Evolutionary conservation across 148 eudicot species (phyloP), one percentile per base, ranked within the genome.

Genomic region (Linanthus parryae): DNA sequence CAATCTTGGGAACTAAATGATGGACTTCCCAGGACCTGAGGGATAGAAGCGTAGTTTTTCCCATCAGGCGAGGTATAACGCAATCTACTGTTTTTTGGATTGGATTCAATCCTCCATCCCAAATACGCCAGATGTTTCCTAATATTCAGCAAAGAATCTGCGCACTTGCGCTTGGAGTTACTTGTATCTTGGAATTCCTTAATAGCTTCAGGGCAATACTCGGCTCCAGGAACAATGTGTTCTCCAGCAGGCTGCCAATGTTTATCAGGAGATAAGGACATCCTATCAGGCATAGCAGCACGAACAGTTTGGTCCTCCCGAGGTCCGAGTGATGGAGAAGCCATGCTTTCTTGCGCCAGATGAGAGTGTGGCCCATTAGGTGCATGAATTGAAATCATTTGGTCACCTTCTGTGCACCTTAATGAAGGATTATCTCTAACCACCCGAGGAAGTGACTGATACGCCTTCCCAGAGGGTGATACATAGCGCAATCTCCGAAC

Each of bases 91-190:
- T n/a, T n/a, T n/a, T n/a, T n/a, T n/a, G n/a, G n/a, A n/a, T n/a
- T n/a, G 41, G 5, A 48, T 55, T 84, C 85, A 46, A 84, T 40
- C 66, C 63, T 80, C 87, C 94, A 92, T 31, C 85, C 90, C 58
- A 88, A 17, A 57, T 42, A 73, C 12, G 61, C 26, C 31, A 92
- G 69, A 78, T 92, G 91, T 42, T 67, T 64, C 63, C 80, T 73
- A 17, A 58, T 44, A n/a, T 65, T 68, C 10, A 10, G 14, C 3
- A 39, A 53, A 21, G 56, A 3, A n/a, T n/a, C n/a, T n/a, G n/a
- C n/a, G n/a, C n/a, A n/a, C n/a, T n/a, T n/a, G n/a, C n/a, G n/a
- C n/a, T n/a, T n/a, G 15, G 30, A 41, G 22, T 44, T 42, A 20
- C n/a, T 31, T 10, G 87, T 33, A 17, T 25, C 0, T 17, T 50